Percentiles rank a stretch among this genome's conserved stretches.
These are phyloP conservation scores for Discostella stelligeroides DNA, from an alignment of 108 stramenopile genomes.

Conservation along the genomic window DNA sequence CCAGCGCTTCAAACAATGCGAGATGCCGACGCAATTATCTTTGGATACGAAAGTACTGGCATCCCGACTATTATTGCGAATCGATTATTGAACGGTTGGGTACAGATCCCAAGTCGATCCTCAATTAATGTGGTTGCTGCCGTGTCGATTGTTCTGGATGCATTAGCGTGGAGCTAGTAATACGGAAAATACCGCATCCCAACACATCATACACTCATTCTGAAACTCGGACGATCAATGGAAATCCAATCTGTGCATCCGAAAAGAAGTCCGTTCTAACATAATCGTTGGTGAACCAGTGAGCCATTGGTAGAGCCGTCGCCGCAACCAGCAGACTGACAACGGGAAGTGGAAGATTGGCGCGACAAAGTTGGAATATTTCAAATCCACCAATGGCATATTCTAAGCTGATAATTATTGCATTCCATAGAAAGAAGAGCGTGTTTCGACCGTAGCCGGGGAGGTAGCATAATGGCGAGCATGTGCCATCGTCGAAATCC, in stretches of 20 bases:
- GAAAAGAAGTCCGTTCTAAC: slow-evolving; percentile 52
- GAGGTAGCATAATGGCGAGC: slow-evolving; percentile 12
- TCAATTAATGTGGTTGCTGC: slow-evolving; percentile 54
- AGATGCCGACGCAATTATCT: slow-evolving; percentile 30
- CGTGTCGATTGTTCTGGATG: slow-evolving; percentile 51
- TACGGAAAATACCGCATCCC: too few species aligned
- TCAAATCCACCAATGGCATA: slow-evolving; percentile 30
- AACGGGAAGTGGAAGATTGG: slow-evolving; percentile 14
- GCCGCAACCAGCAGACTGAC: slow-evolving; percentile 35
- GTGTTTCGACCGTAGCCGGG: slow-evolving; percentile 42
- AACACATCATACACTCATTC: too few species aligned
- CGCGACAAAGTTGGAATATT: slow-evolving; percentile 35
- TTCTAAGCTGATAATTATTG: slow-evolving; percentile 39
- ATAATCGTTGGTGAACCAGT: slow-evolving; percentile 58
- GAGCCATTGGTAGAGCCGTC: slow-evolving; percentile 34
- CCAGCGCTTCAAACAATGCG: slow-evolving; percentile 20
- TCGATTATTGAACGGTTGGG: slow-evolving; percentile 25
- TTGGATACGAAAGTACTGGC: slow-evolving; percentile 53
- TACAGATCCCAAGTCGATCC: slow-evolving; percentile 48
- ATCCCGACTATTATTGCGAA: slow-evolving; percentile 27
- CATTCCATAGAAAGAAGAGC: slow-evolving; percentile 50
- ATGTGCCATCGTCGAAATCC: neutral
- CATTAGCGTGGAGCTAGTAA: neutral
- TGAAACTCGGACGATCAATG: slow-evolving; percentile 28
- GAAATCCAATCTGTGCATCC: slow-evolving; percentile 43